Percentiles rank a stretch among this genome's conserved stretches.
Evolutionary conservation across 306 rosid species (phyloP).

Genomic region (Prunus salicina): DNA sequence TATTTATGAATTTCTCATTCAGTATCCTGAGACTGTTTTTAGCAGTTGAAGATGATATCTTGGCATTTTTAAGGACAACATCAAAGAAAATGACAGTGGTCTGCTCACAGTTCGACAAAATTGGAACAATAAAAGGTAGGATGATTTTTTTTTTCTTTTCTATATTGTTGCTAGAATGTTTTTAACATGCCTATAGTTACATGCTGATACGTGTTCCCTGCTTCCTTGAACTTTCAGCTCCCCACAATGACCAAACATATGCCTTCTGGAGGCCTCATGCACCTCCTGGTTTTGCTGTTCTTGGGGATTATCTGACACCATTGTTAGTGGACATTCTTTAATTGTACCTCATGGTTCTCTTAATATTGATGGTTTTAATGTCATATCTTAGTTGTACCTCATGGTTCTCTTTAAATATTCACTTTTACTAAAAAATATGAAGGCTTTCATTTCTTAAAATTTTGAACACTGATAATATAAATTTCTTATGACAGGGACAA

Average conservation of each 20-base stretch:
- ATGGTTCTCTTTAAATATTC: not conserved
- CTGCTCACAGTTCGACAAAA: conserved; percentile 92
- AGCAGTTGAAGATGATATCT: conserved; percentile 89
- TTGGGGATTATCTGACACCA: conserved; percentile 93
- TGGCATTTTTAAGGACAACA: conserved; percentile 84
- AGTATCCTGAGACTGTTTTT: conserved; percentile 87
- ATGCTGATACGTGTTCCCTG: conserved; percentile 18
- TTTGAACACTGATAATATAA: conserved; percentile 13
- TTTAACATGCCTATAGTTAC: conserved; percentile 5
- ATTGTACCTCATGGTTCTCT: conserved; percentile 2
- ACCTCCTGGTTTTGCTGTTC: conserved; percentile 91
- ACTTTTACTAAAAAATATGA: not conserved
- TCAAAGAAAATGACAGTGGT: conserved; percentile 80
- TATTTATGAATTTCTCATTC: conserved; percentile 93
- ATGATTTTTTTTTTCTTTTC: conserved; percentile 3
- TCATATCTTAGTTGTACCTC: conserved; percentile 8
- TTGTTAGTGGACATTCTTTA: conserved; percentile 53
- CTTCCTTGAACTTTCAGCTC: conserved; percentile 53
- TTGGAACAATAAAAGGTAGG: conserved; percentile 74
- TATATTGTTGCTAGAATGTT: not conserved
- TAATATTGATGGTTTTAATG: conserved; percentile 11
- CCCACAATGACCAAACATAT: conserved; percentile 62
- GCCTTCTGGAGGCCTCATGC: conserved; percentile 95
- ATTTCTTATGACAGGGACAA: conserved; percentile 68
- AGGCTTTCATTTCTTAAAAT: not conserved